These are phyloP conservation scores for Proliferodiscus dingleyae DNA, from an alignment of 2,329 filamentous ascomycete species.

Conservation along the genomic window DNA sequence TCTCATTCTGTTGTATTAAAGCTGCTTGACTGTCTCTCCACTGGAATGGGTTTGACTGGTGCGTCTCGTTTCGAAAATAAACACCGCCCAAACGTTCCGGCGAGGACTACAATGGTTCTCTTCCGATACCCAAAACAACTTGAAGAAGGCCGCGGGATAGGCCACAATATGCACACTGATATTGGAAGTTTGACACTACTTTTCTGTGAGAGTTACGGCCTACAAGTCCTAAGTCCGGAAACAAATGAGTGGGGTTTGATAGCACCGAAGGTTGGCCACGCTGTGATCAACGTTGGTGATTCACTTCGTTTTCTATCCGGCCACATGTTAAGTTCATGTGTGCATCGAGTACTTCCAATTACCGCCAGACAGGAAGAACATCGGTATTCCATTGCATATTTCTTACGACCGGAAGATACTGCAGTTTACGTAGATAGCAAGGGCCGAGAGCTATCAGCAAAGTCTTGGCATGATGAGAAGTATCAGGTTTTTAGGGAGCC, in stretches of 20 bases:
- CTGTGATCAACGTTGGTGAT: neutral
- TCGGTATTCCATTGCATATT: neutral
- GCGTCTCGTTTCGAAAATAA: neutral
- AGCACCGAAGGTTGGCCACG: neutral
- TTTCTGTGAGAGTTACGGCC: neutral
- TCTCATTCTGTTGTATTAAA: conserved; percentile 1
- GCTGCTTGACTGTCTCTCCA: conserved; percentile 2
- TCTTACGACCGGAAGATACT: neutral
- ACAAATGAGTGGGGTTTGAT: neutral
- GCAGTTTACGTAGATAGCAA: conserved; percentile 32
- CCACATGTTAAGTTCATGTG: neutral
- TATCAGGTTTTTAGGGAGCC: conserved; percentile 39
- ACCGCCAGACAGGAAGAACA: neutral
- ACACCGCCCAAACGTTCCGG: neutral
- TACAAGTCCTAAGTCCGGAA: neutral
- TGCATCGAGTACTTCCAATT: neutral
- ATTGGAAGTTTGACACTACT: neutral
- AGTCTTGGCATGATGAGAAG: conserved; percentile 49
- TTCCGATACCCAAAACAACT: neutral
- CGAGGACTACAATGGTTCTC: neutral
- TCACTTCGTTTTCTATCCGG: neutral
- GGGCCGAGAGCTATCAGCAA: conserved; percentile 46
- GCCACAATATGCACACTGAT: neutral
- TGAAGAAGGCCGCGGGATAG: neutral
- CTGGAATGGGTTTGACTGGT: neutral